Evolutionary conservation across 352 stramenopile species (phyloP).

Genomic region (Pythium guiyangense): DNA sequence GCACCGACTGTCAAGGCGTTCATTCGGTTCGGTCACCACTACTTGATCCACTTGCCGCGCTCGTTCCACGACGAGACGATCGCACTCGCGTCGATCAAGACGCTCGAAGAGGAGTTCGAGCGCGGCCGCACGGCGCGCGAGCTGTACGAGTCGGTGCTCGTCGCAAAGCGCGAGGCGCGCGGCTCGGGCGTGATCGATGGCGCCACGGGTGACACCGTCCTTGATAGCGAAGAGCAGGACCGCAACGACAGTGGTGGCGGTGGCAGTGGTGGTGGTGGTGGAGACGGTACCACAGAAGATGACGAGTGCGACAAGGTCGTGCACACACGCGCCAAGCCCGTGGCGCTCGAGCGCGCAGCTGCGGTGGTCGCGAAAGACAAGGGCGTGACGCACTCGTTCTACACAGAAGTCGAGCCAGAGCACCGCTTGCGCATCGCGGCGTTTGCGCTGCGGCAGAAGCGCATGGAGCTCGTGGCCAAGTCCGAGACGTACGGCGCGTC

Average conservation of each 20-base stretch:
- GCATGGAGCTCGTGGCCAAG: constrained; percentile 29
- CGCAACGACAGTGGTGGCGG: background rate
- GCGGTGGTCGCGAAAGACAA: constrained; percentile 43
- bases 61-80: constrained; percentile 80
- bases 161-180: constrained; percentile 29
- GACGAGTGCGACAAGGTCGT: background rate
- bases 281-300: background rate
- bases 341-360: constrained; percentile 35
- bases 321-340: background rate
- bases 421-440: constrained; percentile 29
- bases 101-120: constrained; percentile 75
- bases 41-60: constrained; percentile 72
- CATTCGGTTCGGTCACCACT: constrained; percentile 73
- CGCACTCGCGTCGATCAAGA: constrained; percentile 60
- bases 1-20: constrained; percentile 53
- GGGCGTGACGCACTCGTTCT: constrained; percentile 75
- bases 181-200: background rate
- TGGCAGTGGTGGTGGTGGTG: background rate
- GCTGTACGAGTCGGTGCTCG: constrained; percentile 69
- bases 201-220: background rate
- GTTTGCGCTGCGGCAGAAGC: constrained; percentile 34
- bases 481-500: constrained; percentile 60
- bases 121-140: constrained; percentile 61
- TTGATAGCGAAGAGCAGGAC: constrained; percentile 1
- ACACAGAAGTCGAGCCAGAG: constrained; percentile 47